Evolutionary conservation across 352 stramenopile species (phyloP), one percentile per base, ranked within the genome.

Genomic region (Lagenidium giganteum): DNA sequence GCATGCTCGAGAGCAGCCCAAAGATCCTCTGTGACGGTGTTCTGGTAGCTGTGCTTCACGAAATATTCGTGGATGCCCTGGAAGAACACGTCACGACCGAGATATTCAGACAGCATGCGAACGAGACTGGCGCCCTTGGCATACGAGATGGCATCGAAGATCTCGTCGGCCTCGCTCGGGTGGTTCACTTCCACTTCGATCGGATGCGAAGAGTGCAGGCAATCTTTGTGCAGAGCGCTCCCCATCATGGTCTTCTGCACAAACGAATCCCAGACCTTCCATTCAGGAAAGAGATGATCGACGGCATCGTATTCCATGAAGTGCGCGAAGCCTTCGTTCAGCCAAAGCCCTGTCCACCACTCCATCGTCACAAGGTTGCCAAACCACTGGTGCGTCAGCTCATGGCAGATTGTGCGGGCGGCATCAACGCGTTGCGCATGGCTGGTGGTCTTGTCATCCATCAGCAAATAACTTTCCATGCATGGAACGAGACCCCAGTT

Each of bases 281-380:
- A 98, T 20, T 97, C 70, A 0, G 94, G 94, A 60, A 96, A 98
- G 20, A 98, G 78, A 18, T 74, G 44, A 59, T 98, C 62, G 0
- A 94, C 79, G 16, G 93, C 89, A 27, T 89, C 91, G 54, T 96
- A 96, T 67, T 99, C 92, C 67, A 97, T 97, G 73, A 92, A 99
- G 32, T 78, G 87, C 11, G 96, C 96, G 62, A 99, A 99, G 7
- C 95, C 95, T 64, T 99, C 96, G 67, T 99, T 99, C 6, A 99
- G 74, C 91, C 91, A 98, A 3, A 98, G 68, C 20, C 88, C 85
- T 9, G 88, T 93, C 90, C 91, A 98, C 73, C 96, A 99, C 7
- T 90, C 78, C 95, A 99, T 99, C 22, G 96, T 99, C 22, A 99
- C 96, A 3, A 99, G 75, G 60, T 99, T 98, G 27, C 96, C 95